phyloP scores from a whole-genome alignment of 2,329 filamentous ascomycete species.

The Penicillium thymicola region DNA sequence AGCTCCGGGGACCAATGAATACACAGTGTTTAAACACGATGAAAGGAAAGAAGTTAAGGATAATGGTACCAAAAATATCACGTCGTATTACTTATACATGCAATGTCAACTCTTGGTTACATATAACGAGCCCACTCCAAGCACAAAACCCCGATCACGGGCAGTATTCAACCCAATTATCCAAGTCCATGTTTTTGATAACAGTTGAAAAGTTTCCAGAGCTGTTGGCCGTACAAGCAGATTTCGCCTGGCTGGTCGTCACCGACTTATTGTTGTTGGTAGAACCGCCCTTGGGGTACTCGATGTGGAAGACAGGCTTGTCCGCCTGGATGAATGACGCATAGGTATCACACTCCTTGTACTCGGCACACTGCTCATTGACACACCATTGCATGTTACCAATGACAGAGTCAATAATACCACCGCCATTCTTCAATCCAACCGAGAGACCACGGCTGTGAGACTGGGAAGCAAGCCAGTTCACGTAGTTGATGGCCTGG shows the following conservation, averaged over 20 bases:
- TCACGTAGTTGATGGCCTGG: conserved; percentile 58
- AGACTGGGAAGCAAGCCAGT: conserved; percentile 58
- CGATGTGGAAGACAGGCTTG: conserved; percentile 71
- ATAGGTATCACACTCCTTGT: conserved; percentile 59
- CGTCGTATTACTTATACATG: conserved; percentile 7
- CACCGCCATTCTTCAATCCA: conserved; percentile 66
- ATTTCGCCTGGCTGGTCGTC: conserved; percentile 30
- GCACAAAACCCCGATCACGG: conserved; percentile 6
- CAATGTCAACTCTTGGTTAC: neutral
- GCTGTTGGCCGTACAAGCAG: conserved; percentile 49
- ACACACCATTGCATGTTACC: conserved; percentile 62
- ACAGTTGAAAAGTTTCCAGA: conserved; percentile 59
- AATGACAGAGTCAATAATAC: conserved; percentile 54
- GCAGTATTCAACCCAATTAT: conserved; percentile 62
- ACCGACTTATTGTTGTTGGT: conserved; percentile 37
- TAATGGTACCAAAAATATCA: neutral
- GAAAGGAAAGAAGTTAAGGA: neutral
- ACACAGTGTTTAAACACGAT: neutral
- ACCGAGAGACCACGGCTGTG: conserved; percentile 55
- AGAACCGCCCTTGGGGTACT: conserved; percentile 58
- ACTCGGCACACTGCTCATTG: conserved; percentile 66
- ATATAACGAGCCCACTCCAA: neutral
- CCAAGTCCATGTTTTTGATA: conserved; percentile 63
- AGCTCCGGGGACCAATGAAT: neutral
- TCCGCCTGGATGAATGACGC: conserved; percentile 55